Evolutionary conservation across 768 basidiomycete species (phyloP).

Genomic region (Podaxis carcinomalis): DNA sequence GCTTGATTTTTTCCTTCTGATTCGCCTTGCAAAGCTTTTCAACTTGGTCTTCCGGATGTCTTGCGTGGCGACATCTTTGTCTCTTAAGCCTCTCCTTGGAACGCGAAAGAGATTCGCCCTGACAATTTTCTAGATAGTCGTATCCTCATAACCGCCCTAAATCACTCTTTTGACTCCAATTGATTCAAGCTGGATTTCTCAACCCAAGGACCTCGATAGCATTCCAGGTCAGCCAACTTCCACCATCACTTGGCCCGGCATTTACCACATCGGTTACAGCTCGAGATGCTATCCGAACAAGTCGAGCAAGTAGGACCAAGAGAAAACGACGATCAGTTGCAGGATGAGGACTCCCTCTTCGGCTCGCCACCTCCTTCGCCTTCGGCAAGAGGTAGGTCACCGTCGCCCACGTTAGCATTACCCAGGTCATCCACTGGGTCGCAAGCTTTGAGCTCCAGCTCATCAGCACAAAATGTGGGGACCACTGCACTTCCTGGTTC

Average conservation of each 20-base stretch:
- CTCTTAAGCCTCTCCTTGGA: background rate
- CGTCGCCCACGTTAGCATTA: constrained; percentile 55
- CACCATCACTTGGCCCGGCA: background rate
- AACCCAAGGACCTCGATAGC: background rate
- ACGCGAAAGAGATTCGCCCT: background rate
- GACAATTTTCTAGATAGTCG: background rate
- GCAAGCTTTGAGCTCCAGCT: constrained; percentile 15
- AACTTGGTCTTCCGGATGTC: background rate
- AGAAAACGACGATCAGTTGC: constrained; percentile 20
- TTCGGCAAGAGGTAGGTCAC: constrained; percentile 63
- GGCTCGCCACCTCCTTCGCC: constrained; percentile 77
- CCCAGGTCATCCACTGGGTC: constrained; percentile 28
- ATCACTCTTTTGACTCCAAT: background rate
- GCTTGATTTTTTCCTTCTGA: background rate
- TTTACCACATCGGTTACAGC: background rate
- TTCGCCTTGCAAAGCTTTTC: background rate
- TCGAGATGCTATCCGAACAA: constrained; percentile 1
- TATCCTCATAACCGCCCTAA: background rate
- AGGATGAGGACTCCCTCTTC: constrained; percentile 72
- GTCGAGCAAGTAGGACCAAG: background rate
- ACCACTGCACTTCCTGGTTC: constrained; percentile 98
- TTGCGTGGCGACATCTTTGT: no score
- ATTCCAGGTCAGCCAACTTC: background rate
- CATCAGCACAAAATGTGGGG: constrained; percentile 83
- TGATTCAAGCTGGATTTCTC: constrained; percentile 1